These are phyloP conservation scores for Fraxinus nigra DNA, from an alignment of 305 asterid species.

Conservation along the genomic window DNA sequence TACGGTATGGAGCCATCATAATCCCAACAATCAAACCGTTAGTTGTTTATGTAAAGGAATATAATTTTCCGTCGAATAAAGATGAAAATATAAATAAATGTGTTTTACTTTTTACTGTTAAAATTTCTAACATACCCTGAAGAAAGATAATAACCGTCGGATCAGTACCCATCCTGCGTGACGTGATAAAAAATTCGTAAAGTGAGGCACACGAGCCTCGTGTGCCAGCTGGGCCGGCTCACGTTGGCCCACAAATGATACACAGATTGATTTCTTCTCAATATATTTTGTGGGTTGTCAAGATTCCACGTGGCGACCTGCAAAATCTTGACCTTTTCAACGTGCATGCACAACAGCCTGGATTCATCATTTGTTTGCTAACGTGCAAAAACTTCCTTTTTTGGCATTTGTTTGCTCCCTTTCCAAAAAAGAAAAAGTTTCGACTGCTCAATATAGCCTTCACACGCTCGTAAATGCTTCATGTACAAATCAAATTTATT, in stretches of 20 bases:
- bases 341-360: background rate
- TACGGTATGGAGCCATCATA: background rate
- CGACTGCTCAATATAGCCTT: background rate
- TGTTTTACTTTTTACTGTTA: background rate
- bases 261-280: background rate
- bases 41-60: background rate
- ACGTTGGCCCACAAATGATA: background rate
- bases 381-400: background rate
- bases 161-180: background rate
- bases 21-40: background rate
- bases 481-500: background rate
- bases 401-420: background rate
- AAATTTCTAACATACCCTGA: background rate
- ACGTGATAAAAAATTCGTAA: background rate
- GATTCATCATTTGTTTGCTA: background rate
- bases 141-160: background rate
- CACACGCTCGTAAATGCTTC: background rate
- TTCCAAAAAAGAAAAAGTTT: background rate
- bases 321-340: background rate
- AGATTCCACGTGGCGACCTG: background rate
- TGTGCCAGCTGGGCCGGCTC: conserved; percentile 5
- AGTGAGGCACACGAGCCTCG: background rate
- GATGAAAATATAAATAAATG: background rate
- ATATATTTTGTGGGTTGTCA: background rate
- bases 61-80: no score